phyloP scores from a whole-genome alignment of 169 alveolate species.

The Eimeria maxima region DNA sequence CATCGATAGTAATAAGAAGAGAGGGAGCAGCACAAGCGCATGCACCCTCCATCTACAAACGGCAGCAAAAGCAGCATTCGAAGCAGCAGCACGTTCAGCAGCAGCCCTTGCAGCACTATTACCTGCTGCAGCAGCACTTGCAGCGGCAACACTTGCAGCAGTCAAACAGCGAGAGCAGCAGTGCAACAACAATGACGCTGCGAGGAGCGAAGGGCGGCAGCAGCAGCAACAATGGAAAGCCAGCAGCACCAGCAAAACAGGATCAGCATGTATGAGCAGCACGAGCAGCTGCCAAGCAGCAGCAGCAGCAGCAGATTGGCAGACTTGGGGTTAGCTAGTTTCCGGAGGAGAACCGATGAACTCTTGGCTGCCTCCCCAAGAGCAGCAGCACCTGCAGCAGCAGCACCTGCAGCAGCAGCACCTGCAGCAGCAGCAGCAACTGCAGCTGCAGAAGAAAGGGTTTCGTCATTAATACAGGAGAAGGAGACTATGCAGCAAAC shows the following conservation, averaged over 20 bases:
- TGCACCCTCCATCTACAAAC: neutral
- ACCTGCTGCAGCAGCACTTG: neutral
- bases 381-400: constrained; percentile 11
- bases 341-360: neutral
- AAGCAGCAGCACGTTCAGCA: neutral
- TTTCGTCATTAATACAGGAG: neutral
- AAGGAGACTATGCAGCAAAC: neutral
- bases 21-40: neutral
- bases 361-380: neutral
- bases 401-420: neutral
- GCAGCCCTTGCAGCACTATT: neutral
- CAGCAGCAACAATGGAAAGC: neutral
- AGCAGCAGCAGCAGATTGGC: neutral
- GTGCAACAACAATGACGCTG: neutral
- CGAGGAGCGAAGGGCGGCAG: neutral
- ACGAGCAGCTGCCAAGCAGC: constrained; percentile 10
- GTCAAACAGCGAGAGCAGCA: neutral
- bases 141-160: neutral
- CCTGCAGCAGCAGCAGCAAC: neutral
- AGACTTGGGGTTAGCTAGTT: neutral
- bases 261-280: neutral
- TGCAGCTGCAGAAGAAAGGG: neutral
- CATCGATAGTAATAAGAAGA: too few relatives aligned
- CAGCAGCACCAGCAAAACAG: constrained; percentile 29
- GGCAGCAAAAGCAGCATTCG: constrained; percentile 13